Conservation (phyloP, 2,329 filamentous ascomycete species). For the Ophiostoma ips region DNA sequence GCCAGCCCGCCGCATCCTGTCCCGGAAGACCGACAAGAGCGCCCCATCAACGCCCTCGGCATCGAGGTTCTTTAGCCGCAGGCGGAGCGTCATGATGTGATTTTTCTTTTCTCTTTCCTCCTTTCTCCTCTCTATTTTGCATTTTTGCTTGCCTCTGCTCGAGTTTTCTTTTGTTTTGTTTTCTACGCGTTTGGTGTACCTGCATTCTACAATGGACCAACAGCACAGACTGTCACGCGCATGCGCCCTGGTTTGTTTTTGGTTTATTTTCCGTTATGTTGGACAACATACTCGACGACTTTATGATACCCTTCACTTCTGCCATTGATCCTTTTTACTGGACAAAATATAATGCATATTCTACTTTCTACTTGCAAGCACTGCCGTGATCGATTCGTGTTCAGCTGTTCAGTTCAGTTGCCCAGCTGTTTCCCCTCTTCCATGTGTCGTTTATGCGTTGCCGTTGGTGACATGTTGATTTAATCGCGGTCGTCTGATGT, state of each 20-base stretch:
- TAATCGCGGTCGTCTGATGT: no score
- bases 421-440: no score
- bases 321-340: background rate
- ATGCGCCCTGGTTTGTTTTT: background rate
- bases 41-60: background rate
- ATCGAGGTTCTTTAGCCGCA: slow-evolving; percentile 2
- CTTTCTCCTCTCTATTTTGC: background rate
- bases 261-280: background rate
- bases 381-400: no score
- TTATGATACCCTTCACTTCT: slow-evolving; percentile 8
- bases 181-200: background rate
- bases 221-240: background rate
- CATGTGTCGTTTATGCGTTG: no score
- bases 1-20: background rate
- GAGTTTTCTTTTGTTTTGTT: background rate
- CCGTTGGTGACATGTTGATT: no score
- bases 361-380: no score
- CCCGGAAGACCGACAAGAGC: slow-evolving; percentile 23
- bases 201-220: background rate
- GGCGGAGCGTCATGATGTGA: slow-evolving; percentile 7
- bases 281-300: slow-evolving; percentile 4
- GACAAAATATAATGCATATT: background rate
- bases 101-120: background rate
- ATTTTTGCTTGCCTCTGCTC: background rate
- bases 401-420: no score